Evolutionary conservation across 2,329 filamentous ascomycete species (phyloP), one percentile per base, ranked within the genome.

Genomic region (Metarhizium humberi): DNA sequence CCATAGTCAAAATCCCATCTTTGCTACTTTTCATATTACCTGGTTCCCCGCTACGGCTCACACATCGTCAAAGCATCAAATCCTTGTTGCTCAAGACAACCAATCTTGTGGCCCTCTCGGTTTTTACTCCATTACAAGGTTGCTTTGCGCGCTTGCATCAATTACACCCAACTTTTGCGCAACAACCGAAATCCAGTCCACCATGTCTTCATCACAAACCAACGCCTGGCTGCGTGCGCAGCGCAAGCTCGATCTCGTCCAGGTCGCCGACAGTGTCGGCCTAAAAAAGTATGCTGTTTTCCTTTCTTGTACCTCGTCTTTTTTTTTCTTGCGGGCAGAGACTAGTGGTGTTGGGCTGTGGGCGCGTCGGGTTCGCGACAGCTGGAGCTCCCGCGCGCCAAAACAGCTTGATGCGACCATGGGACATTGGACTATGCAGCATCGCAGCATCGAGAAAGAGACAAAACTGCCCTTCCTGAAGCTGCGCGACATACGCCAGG

Each of bases 141-240:
- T 53, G 43, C 18, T 30, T 36, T 50, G 54, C 54, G 54, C 50
- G 25, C 54, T 25, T 16, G 45, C 45, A 43, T 48, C 50, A 38
- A 48, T 51, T 34, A 25, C 32, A 47, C 45, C 46, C 50, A 36
- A 45, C 25, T 45, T 30, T 54, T 14, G 40, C 46, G 51, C 51
- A 32, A 34, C 29, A 32, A 20, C 49, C 30, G 43, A 18, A 32
- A 56, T 51, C 46, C 10, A 51, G 16, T 18, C 50, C 59, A 57
- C 59, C 56, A 67, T 65, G 61, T 62, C 62, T 59, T 61, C 64
- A 38, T 34, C 47, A 5, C 55, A 60, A 60, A 79, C 68, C 64
- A 83, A 86, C 67, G 82, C 84, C 63, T 95, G 88, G 83, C 79
- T 96, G 68, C 81, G 85, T 71, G 80, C 81, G 70, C 88, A 94